These are phyloP conservation scores for Hortaea werneckii DNA, from an alignment of 2,329 filamentous ascomycete species.

Conservation along the genomic window DNA sequence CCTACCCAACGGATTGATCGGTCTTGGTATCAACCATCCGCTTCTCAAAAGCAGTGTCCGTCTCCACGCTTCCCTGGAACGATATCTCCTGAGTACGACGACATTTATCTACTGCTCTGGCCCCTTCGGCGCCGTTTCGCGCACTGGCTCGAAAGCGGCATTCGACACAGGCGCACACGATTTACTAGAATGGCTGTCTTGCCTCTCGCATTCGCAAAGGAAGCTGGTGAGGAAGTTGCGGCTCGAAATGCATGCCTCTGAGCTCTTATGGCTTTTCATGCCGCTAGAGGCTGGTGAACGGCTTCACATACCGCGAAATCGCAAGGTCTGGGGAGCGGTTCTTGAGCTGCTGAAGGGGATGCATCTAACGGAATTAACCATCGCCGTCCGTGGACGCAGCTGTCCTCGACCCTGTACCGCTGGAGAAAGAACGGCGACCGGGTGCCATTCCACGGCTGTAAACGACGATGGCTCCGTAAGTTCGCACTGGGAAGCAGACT, in stretches of 20 bases:
- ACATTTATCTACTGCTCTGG: not conserved
- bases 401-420: not conserved
- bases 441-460: not conserved
- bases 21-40: not conserved
- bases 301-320: not conserved
- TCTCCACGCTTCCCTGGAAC: not conserved
- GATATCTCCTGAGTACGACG: not conserved
- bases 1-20: not conserved
- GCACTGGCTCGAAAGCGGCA: not conserved
- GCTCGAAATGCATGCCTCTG: conserved; percentile 5
- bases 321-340: conserved; percentile 1
- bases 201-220: not conserved
- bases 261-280: conserved; percentile 5
- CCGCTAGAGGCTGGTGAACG: conserved; percentile 1
- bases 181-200: not conserved
- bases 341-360: conserved; percentile 1
- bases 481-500: not conserved
- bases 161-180: not conserved
- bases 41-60: not conserved
- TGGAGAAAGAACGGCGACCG: not conserved
- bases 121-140: not conserved
- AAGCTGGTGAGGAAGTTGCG: conserved; percentile 1
- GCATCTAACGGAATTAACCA: conserved; percentile 1
- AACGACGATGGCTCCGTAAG: not conserved
- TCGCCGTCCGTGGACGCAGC: not conserved